Base-by-base conservation (phyloP, 495 filamentous ascomycete genomes). In the Aspergillus indologenus region DNA sequence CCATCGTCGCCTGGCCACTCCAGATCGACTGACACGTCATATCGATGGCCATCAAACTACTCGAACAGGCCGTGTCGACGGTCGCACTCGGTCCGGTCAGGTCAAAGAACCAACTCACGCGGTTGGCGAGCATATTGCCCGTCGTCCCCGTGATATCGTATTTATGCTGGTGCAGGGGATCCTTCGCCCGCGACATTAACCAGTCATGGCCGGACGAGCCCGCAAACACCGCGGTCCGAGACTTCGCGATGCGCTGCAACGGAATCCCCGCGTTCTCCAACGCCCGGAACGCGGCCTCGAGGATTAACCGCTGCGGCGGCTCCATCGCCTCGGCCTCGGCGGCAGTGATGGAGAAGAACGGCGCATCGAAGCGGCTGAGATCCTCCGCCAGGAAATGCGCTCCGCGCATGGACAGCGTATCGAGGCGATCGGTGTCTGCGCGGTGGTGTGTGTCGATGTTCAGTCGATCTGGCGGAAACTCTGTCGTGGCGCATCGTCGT, bases 281-380 rank as follows among this genome's bases (percentile, higher is more conserved):
- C 1, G 82, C 83, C 58, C 81, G 79, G 60, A 83, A 86, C 5
- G 81, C 74, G 8, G 76, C 75, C 61, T 86, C 83, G 22, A 87
- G 73, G 15, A 78, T 56, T 47, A 83, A 59, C 17, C 83, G 71
- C 47, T 84, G 81, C 67, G 81, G 79, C 1, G 84, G 85, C 62
- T 87, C 83, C 45, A 85, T 83, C 26, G 80, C 75, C 20, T 71
- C 73, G 3, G 83, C 82, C 62, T 86, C 84, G 9, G 69, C 68
- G 0, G 77, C 71, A 0, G 70, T 72, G 60, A 85, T 76, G 53
- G 71, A 75, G 70, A 86, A 87, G 56, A 73, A 72, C 9, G 69
- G 60, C 0, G 73, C 70, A 61, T 80, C 77, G 48, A 80, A 82
- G 0, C 43, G 45, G 2, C 52, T 61, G 9, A 71, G 45, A 54